Conservation (phyloP, 1,284 basidiomycete genomes). For the Naganishia liquefaciens region DNA sequence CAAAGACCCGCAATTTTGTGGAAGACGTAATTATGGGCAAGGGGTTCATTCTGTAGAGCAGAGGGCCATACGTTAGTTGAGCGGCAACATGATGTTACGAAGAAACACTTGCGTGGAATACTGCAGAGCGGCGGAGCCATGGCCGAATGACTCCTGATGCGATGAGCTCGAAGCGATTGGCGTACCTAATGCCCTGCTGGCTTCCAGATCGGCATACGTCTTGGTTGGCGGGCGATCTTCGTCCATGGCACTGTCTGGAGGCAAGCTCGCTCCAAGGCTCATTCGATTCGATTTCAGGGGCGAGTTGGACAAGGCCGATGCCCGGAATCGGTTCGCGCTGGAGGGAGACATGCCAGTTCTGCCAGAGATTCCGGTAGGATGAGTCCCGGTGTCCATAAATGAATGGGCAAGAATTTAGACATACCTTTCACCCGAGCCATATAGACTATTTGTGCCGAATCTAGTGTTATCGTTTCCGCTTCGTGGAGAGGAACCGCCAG, state of each 20-base stretch:
- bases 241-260: constrained; percentile 19
- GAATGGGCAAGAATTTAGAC: not conserved
- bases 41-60: constrained; percentile 6
- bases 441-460: constrained; percentile 32
- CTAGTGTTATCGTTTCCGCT: constrained; percentile 21
- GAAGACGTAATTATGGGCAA: constrained; percentile 6
- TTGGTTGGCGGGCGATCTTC: constrained; percentile 31
- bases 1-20: constrained; percentile 25
- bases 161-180: not conserved
- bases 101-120: constrained; percentile 6
- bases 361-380: not conserved
- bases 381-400: not conserved
- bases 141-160: constrained; percentile 4
- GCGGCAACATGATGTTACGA: not conserved
- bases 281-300: constrained; percentile 22
- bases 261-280: constrained; percentile 24
- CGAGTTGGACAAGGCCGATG: constrained; percentile 16
- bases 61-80: not conserved
- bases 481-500: constrained; percentile 23
- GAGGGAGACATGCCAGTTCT: constrained; percentile 31
- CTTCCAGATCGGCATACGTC: constrained; percentile 29
- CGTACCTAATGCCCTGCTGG: constrained; percentile 21
- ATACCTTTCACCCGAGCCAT: constrained; percentile 29
- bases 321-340: constrained; percentile 22
- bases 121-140: constrained; percentile 3